Conservation (phyloP, 192 early-diverging fungal genomes). For the Piromyces sp. region DNA sequence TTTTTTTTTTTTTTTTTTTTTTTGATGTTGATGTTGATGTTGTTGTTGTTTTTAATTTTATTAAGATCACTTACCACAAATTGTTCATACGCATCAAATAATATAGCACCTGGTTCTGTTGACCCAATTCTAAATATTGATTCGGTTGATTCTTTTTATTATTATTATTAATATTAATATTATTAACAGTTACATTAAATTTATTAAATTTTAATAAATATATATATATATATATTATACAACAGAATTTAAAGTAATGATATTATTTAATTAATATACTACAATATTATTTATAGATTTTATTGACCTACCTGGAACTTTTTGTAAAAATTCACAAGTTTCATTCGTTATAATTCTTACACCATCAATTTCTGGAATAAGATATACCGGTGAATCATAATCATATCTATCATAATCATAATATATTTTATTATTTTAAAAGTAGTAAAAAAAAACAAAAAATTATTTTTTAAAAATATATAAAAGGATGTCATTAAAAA, state of each 20-base stretch:
- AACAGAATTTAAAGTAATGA: too few relatives aligned
- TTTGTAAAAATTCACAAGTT: conserved; percentile 70
- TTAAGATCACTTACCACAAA: conserved; percentile 29
- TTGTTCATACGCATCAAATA: conserved; percentile 49
- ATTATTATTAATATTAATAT: neutral
- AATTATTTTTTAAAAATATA: too few relatives aligned
- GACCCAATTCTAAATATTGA: conserved; percentile 89
- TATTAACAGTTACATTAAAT: conserved; percentile 5
- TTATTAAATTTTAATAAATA: too few relatives aligned
- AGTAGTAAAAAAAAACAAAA: too few relatives aligned
- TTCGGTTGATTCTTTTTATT: conserved; percentile 42
- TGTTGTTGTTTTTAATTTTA: too few relatives aligned
- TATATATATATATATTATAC: too few relatives aligned
- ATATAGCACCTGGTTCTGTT: conserved; percentile 76
- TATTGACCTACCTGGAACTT: conserved; percentile 51
- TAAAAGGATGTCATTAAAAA: too few relatives aligned
- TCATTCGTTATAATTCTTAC: conserved; percentile 70
- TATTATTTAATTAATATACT: too few relatives aligned
- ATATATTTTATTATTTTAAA: neutral
- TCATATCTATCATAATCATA: conserved; percentile 12
- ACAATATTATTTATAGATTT: too few relatives aligned
- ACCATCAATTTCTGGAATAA: conserved; percentile 83
- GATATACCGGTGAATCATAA: conserved; percentile 59
- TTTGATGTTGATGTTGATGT: too few relatives aligned
- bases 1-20: too few relatives aligned